Base-by-base conservation (phyloP, 768 basidiomycete species). In the Dacryopinax spathularia region DNA sequence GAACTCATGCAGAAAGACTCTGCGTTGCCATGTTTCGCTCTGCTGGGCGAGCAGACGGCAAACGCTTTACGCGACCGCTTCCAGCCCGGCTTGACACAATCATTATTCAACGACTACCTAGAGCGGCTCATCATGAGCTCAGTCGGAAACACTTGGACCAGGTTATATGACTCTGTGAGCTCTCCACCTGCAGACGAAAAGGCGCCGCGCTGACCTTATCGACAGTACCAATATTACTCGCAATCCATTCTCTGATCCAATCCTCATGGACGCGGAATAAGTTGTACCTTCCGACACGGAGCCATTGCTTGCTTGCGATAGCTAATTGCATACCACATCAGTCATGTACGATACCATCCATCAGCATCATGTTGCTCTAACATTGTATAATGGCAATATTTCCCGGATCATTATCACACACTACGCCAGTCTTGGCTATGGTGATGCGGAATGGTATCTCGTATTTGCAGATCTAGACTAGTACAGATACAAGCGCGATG, bases 1-100 rank as follows among this genome's bases (percentile, higher is more conserved):
- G 96, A 98, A 72, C 77, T 98, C 62, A 98, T 98, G 96, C 95
- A 98, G 75, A 94, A 92, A 80, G 93, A 95, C 72, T 96, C 92
- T 0, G 81, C 84, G 25, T 78, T 95, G 25, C 92, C 91, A 20
- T 96, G 96, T 74, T 99, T 99, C 70, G 80, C 83, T 35, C 83
- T 89, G 2, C 87, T 89, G 44, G 94, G 94, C 33, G 91, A 93
- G 62, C 88, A 94, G 71, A 98, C 94, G 15, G 88, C 91, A 7
- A 81, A 78, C 64, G 86, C 89, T 68, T 80, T 99, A 44, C 83
- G 92, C 59, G 96, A 98, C 43, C 86, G 96, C 13, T 96, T 98
- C 78, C 91, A 96, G 70, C 88, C 95, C 31, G 84, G 86, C 2
- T 78, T 97, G 33, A 93, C 92, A 0, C 89, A 94, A 66, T 81